These are phyloP conservation scores for Colletotrichum noveboracense DNA, from an alignment of 2,329 filamentous ascomycete species.

Conservation along the genomic window DNA sequence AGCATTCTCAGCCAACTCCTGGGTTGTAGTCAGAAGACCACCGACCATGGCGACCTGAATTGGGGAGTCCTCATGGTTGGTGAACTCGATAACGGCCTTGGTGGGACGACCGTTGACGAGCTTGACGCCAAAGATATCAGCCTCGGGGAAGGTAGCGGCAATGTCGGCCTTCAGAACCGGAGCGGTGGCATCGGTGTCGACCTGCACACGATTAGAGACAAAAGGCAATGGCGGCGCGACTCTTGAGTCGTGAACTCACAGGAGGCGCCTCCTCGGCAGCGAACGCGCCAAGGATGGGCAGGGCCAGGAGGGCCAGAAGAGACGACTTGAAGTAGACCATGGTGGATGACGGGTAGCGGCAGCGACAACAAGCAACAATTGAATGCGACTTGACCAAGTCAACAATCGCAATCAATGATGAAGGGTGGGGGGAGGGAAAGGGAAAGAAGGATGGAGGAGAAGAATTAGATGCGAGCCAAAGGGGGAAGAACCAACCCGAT, in stretches of 20 bases:
- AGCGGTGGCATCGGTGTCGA: conserved; percentile 24
- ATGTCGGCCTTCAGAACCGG: conserved; percentile 64
- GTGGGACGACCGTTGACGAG: conserved; percentile 91
- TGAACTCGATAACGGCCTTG: conserved; percentile 80
- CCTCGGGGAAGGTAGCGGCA: conserved; percentile 66
- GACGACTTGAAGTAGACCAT: conserved; percentile 81
- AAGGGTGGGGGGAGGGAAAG: neutral
- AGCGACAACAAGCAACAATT: neutral
- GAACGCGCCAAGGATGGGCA: conserved; percentile 69
- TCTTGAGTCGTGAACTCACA: conserved; percentile 48
- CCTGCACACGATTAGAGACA: conserved; percentile 20
- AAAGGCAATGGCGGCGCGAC: neutral
- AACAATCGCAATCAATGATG: conserved; percentile 34
- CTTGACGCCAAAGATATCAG: conserved; percentile 93
- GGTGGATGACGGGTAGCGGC: conserved; percentile 30
- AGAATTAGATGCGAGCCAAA: neutral
- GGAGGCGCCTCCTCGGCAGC: conserved; percentile 54
- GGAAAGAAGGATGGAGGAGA: neutral
- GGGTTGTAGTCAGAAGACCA: conserved; percentile 71
- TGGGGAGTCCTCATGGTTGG: conserved; percentile 80
- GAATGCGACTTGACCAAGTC: conserved; percentile 16
- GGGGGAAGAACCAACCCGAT: neutral
- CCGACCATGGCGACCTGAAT: conserved; percentile 79
- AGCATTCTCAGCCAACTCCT: conserved; percentile 53
- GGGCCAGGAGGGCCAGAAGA: conserved; percentile 73